Evolutionary conservation across 495 filamentous ascomycete species (phyloP).

Genomic region (Glonium stellatum): DNA sequence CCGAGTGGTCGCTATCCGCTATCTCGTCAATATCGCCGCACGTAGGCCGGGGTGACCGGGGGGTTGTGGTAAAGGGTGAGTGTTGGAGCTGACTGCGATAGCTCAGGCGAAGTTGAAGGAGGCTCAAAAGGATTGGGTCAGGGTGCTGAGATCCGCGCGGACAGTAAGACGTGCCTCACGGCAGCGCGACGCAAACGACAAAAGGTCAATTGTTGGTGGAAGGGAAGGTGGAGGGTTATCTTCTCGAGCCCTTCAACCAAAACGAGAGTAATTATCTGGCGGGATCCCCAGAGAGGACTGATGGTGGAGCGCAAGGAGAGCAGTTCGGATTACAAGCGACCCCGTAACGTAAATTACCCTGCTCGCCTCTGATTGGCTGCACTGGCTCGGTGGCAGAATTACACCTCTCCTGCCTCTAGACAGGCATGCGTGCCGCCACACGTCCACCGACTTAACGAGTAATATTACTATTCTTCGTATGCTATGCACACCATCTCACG

Average conservation of each 20-base stretch:
- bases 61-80: neutral
- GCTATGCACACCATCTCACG: too few species aligned
- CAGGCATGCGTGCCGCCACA: neutral
- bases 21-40: neutral
- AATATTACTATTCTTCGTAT: too few species aligned
- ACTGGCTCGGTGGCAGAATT: neutral
- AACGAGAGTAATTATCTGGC: neutral
- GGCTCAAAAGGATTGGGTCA: neutral
- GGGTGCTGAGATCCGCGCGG: neutral
- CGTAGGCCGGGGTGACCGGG: neutral
- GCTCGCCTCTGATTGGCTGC: neutral
- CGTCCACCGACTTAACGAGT: neutral
- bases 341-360: neutral
- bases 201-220: neutral
- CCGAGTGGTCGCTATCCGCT: neutral
- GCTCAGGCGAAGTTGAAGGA: neutral
- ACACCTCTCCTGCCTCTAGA: neutral
- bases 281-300: neutral
- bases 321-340: too few species aligned
- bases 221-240: too few species aligned
- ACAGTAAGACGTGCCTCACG: neutral
- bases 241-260: neutral
- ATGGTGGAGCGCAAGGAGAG: neutral
- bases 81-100: neutral
- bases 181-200: neutral